Conservation (phyloP, 2,329 filamentous ascomycete genomes). For the Elsinoe australis region DNA sequence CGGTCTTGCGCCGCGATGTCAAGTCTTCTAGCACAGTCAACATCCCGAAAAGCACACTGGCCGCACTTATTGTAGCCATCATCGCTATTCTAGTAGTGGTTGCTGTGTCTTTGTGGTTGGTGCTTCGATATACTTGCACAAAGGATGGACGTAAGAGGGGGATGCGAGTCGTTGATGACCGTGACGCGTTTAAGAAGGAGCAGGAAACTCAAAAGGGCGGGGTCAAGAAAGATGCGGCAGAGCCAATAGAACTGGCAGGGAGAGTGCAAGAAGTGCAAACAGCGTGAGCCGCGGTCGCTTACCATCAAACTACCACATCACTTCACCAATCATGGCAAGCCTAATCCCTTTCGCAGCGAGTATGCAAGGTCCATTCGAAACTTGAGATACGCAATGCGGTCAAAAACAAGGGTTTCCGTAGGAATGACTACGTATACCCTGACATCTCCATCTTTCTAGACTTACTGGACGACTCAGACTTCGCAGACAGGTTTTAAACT, state of each 20-base stretch:
- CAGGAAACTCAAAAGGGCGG: background rate
- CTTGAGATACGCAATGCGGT: no score
- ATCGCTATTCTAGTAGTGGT: constrained; percentile 17
- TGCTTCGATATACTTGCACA: constrained; percentile 19
- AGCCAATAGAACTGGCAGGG: background rate
- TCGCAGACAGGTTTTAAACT: no score
- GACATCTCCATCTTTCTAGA: no score
- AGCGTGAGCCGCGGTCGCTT: no score
- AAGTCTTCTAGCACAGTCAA: background rate
- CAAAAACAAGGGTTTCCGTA: no score
- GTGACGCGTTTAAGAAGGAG: constrained; percentile 4
- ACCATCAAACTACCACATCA: no score
- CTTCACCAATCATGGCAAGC: no score
- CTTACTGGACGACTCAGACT: no score
- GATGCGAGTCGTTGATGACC: constrained; percentile 8
- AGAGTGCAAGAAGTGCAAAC: no score
- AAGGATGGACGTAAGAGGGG: constrained; percentile 15
- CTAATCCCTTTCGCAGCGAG: no score
- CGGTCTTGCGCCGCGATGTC: background rate
- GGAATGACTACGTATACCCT: no score
- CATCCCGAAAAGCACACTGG: constrained; percentile 17
- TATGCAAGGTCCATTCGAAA: no score
- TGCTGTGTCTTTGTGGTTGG: constrained; percentile 15
- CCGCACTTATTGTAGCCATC: constrained; percentile 17
- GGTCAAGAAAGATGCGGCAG: background rate